Conservation (phyloP, 768 basidiomycete species). For the Termitomyces sp. region DNA sequence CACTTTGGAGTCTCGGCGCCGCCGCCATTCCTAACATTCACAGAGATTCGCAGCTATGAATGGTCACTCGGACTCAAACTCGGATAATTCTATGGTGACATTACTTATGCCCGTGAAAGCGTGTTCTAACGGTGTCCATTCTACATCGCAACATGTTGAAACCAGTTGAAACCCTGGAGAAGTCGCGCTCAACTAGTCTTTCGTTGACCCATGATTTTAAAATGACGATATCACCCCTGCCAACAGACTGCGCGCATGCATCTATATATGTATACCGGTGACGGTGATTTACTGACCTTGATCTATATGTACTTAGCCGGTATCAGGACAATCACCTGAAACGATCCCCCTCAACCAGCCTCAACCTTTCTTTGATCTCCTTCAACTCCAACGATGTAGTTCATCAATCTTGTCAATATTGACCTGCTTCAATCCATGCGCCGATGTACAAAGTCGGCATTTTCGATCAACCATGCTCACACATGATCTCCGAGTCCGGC, state of each 20-base stretch:
- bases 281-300: neutral
- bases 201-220: no score
- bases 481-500: conserved; percentile 8
- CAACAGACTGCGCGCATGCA: no score
- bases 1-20: no score
- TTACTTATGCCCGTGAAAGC: no score
- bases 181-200: no score
- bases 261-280: neutral
- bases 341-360: neutral
- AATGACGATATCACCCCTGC: no score
- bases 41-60: no score
- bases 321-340: neutral
- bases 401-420: neutral
- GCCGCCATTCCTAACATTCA: no score
- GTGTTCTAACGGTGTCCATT: neutral
- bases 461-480: neutral
- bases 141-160: neutral
- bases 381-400: neutral
- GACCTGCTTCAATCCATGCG: neutral
- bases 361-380: neutral
- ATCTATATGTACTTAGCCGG: neutral
- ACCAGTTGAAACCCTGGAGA: neutral
- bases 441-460: neutral
- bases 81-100: neutral
- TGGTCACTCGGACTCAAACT: neutral